These are phyloP conservation scores for Oleoguttula mirabilis DNA, from an alignment of 495 filamentous ascomycete species.

Conservation along the genomic window DNA sequence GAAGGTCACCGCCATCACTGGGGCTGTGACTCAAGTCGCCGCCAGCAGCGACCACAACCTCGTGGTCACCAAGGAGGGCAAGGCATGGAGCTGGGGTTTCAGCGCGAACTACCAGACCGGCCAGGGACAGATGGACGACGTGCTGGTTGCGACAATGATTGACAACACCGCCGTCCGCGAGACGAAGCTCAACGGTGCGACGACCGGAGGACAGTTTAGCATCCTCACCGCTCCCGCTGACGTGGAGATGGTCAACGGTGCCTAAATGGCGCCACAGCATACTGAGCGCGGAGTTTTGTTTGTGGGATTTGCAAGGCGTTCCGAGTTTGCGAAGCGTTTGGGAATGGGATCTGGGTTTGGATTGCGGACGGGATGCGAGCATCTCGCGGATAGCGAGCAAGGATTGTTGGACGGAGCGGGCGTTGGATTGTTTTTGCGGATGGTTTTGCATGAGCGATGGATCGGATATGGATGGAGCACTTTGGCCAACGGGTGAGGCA, in stretches of 20 bases:
- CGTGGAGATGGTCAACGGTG: constrained; percentile 1
- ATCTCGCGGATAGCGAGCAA: too few relatives aligned
- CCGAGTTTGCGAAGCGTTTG: not conserved
- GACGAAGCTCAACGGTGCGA: constrained; percentile 45
- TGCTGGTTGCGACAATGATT: constrained; percentile 47
- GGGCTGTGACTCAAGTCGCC: constrained; percentile 17
- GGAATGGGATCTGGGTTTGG: not conserved
- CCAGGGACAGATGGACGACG: constrained; percentile 40
- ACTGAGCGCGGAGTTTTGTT: not conserved
- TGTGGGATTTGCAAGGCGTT: not conserved
- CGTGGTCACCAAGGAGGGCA: constrained; percentile 45
- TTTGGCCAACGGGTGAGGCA: not conserved
- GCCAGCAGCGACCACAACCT: constrained; percentile 49
- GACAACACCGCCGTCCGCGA: constrained; percentile 49
- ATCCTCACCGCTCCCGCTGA: constrained; percentile 38
- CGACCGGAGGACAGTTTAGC: constrained; percentile 55
- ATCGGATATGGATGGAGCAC: not conserved
- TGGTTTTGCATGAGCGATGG: not conserved
- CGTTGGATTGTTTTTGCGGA: too few relatives aligned
- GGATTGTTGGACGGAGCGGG: too few relatives aligned
- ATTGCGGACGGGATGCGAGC: not conserved
- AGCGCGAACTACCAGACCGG: constrained; percentile 56
- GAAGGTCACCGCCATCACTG: constrained; percentile 25
- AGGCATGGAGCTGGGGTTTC: constrained; percentile 62
- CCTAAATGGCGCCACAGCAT: not conserved